Evolutionary conservation across 2,329 filamentous ascomycete genomes (phyloP).

Genomic region (Cyclaneusma minus): DNA sequence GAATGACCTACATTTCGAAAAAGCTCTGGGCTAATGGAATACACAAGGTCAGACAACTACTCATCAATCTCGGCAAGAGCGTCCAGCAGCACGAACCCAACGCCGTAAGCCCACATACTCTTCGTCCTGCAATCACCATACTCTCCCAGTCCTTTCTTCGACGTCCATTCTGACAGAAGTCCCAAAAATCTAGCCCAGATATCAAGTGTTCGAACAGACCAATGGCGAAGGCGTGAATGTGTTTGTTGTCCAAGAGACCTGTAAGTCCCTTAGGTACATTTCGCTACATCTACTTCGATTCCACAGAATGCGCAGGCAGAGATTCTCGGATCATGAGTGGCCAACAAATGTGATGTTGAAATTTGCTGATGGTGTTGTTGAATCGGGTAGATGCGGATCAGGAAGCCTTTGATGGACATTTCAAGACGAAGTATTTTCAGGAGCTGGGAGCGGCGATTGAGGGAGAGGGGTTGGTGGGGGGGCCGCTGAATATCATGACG

Average conservation of each 20-base stretch:
- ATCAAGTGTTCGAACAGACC: constrained; percentile 8
- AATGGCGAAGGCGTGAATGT: constrained; percentile 6
- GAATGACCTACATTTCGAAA: background rate
- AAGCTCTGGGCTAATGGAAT: background rate
- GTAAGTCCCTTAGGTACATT: constrained; percentile 3
- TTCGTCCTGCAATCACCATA: no score
- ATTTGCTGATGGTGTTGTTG: no score
- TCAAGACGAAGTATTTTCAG: constrained; percentile 8
- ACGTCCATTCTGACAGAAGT: no score
- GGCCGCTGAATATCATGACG: constrained; percentile 9
- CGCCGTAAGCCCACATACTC: no score
- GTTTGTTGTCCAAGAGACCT: constrained; percentile 8
- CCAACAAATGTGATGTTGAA: no score
- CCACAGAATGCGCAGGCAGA: no score
- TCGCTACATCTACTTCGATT: no score
- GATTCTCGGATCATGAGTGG: no score
- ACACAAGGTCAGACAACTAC: constrained; percentile 4
- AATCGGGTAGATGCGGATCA: constrained; percentile 6
- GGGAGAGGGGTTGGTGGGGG: constrained; percentile 6
- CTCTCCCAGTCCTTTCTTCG: no score
- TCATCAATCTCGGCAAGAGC: constrained; percentile 5
- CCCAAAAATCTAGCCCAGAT: no score
- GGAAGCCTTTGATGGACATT: constrained; percentile 7
- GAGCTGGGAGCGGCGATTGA: constrained; percentile 2
- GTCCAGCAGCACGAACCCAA: constrained; percentile 7